Evolutionary conservation across 2,329 filamentous ascomycete genomes (phyloP), one percentile per base, ranked within the genome.

Genomic region (Fusarium pininemorale): DNA sequence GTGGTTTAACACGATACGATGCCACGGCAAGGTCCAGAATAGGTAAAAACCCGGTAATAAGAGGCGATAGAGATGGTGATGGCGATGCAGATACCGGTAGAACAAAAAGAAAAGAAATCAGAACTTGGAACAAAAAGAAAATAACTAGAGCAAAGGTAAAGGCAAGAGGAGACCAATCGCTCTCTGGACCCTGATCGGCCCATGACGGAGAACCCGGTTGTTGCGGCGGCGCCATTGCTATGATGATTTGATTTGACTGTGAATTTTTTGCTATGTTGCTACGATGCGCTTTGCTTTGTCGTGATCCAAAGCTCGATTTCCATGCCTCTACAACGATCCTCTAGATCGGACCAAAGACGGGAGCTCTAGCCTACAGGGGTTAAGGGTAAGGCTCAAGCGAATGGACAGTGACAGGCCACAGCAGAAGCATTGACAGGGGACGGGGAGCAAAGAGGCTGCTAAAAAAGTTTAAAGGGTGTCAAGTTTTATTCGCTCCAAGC

Each of bases 331-430:
- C 70, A 66, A 63, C 60, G 60, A 54, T 26, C 58, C 64, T 76
- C 64, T 37, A 66, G 79, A 80, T 80, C 79, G 78, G 66, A 70
- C 77, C 75, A 77, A 66, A 63, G 70, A n/a, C 63, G 61, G 67
- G 65, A 71, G 70, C 57, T 74, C 58, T 66, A 73, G 71, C 59
- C 42, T 55, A 61, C 75, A 77, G 74, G 75, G 75, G 68, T 64
- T 44, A 70, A 44, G 47, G 38, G 44, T 39, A 73, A 37, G 51
- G 32, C 54, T 39, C 54, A 59, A 54, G 69, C 55, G 57, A 62
- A 37, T 70, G 30, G 54, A 35, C 56, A 37, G n/a, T 37, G 55
- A 50, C 41, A 58, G 30, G 41, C 15, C 20, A 50, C n/a, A 32
- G 12, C 28, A 45, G 38, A 44, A 28, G 44, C 47, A 24, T 26